Percentiles rank a stretch among this genome's conserved stretches.
Conservation (phyloP, 2,329 filamentous ascomycete genomes). For the Colletotrichum camelliae region DNA sequence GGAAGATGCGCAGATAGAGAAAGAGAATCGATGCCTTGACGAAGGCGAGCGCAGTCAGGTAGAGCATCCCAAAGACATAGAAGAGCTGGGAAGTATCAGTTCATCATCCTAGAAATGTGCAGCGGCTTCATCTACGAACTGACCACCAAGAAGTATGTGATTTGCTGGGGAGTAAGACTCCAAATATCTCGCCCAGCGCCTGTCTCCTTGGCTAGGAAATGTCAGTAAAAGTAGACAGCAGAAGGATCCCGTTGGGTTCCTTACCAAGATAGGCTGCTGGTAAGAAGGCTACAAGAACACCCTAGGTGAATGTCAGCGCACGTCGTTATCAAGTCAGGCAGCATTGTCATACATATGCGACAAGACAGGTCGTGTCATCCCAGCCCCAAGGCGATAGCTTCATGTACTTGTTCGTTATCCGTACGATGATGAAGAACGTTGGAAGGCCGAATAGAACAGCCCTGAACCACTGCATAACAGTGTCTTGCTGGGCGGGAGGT, state of each 20-base stretch:
- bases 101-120: slow-evolving; percentile 17
- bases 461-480: background rate
- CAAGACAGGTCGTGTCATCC: slow-evolving; percentile 8
- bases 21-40: slow-evolving; percentile 40
- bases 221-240: background rate
- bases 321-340: background rate
- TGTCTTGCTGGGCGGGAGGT: background rate
- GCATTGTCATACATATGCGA: slow-evolving; percentile 2
- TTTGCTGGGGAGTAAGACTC: slow-evolving; percentile 32
- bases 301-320: background rate
- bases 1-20: slow-evolving; percentile 42
- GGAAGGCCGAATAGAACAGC: background rate
- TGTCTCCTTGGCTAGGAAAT: background rate
- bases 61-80: slow-evolving; percentile 38
- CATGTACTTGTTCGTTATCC: slow-evolving; percentile 3
- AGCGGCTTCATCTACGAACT: background rate
- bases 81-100: slow-evolving; percentile 33
- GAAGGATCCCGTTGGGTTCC: background rate
- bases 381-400: slow-evolving; percentile 13
- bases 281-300: background rate
- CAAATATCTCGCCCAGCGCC: slow-evolving; percentile 25
- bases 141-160: slow-evolving; percentile 3
- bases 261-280: background rate
- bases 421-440: background rate
- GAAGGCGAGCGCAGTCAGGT: slow-evolving; percentile 35